Base-by-base conservation (phyloP, 2,329 filamentous ascomycete species). In the Xylaria sp. region DNA sequence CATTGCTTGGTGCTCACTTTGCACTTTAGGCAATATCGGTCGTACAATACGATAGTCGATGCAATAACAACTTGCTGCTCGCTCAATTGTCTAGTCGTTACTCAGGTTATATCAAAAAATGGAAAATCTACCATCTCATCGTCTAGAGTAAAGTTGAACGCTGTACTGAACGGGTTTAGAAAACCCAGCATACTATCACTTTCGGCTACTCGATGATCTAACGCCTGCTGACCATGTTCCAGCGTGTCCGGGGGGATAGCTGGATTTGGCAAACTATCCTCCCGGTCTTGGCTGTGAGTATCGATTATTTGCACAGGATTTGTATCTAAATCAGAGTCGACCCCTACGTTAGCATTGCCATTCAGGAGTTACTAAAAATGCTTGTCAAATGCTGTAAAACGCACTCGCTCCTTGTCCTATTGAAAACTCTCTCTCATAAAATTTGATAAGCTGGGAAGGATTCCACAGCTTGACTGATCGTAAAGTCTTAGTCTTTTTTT, bases 91-190 rank as follows among this genome's bases (percentile, higher is more conserved):
- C 10, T 13, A 28, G 46, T 23, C 26, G 26, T 31, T 10, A 5
- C 7, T 51, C 15, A 51, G 48, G 48, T 31, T 31, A 10, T 51
- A 31, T 51, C 48, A 11, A 56, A 38, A 23, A 56, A 56, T 38
- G 33, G 53, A 38, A 53, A 26, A 20, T 66, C 64, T 23, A 58
- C 15, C 6, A 60, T 61, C 23, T 56, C n/a, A 15, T 65, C 48
- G 20, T 61, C 26, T 6, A 61, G n/a, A 6, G 48, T 2, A 42
- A 65, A 60, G 44, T 49, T 42, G 20, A 59, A 54, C 11, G 54
- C 56, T 17, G 5, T 38, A 26, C 36, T 54, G 31, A 59, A 54
- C 11, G 46, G 56, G 17, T 65, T 54, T 33, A 59, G 23, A 4
- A 65, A 33, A 17, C 49, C 36, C 26, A 60, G 33, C 63, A 54